Conservation (phyloP, 208 protist genomes). For the Crithidia expoeki region DNA sequence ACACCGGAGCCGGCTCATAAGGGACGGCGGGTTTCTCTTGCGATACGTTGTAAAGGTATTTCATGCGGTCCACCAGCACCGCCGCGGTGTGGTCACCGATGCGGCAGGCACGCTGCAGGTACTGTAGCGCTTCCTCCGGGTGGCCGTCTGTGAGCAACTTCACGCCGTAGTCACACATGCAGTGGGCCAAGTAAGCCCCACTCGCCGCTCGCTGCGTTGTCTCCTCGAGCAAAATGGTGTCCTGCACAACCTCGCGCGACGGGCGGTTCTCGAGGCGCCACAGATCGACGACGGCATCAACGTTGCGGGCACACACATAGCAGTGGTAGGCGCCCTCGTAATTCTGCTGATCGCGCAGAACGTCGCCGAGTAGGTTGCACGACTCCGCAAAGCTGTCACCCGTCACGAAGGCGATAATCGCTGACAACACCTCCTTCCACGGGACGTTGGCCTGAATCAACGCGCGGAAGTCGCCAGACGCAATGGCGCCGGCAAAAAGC, state of each 20-base stretch:
- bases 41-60: slow-evolving; percentile 40
- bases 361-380: slow-evolving; percentile 67
- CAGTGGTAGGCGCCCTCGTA: slow-evolving; percentile 73
- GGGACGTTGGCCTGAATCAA: slow-evolving; percentile 54
- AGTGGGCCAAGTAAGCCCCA: slow-evolving; percentile 53
- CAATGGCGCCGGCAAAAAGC: slow-evolving; percentile 68
- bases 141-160: slow-evolving; percentile 53
- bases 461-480: slow-evolving; percentile 58
- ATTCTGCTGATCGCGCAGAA: slow-evolving; percentile 51
- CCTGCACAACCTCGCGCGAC: slow-evolving; percentile 53
- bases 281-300: slow-evolving; percentile 71
- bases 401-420: slow-evolving; percentile 65
- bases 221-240: slow-evolving; percentile 73
- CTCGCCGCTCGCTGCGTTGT: slow-evolving; percentile 49
- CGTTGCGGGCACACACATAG: slow-evolving; percentile 79
- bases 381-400: slow-evolving; percentile 67
- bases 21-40: slow-evolving; percentile 33
- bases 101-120: slow-evolving; percentile 62
- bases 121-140: slow-evolving; percentile 45
- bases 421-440: slow-evolving; percentile 80
- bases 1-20: slow-evolving; percentile 46
- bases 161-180: slow-evolving; percentile 61
- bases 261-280: slow-evolving; percentile 53
- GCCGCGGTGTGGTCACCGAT: slow-evolving; percentile 58
- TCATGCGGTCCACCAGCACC: slow-evolving; percentile 70